Base-by-base conservation (phyloP, 768 basidiomycete species). In the Phaeotremella skinneri region DNA sequence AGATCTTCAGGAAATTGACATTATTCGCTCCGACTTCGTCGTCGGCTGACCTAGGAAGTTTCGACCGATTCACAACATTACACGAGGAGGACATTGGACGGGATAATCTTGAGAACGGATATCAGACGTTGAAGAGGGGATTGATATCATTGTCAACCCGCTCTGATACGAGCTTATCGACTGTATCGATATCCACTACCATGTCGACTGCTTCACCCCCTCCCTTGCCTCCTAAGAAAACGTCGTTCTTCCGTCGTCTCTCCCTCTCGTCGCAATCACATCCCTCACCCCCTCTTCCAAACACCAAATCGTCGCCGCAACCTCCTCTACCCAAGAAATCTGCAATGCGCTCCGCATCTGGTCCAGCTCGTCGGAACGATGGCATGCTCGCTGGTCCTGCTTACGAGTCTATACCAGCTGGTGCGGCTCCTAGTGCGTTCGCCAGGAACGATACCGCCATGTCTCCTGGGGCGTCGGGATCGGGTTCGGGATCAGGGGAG, bases 201-300 rank as follows among this genome's bases (percentile, higher is more conserved):
- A 45, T 45, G 43, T 45, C 43, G 21, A 45, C 43, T 7, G 23
- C 43, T 6, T 45, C 43, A 9, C 43, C 43, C 13, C 43, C 56
- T 4, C 45, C 42, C 17, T 21, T 32, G 17, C 58, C 41, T 2
- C 52, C 61, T 5, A 62, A 62, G 42, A 62, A 62, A 45, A 55
- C 61, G 30, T 55, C 56, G 16, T 62, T 62, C 52, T 62, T 62
- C 23, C 61, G 61, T 6, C 45, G 50, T 17, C 43, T 56, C 17
- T 62, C 61, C 5, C 11, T 62, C 11, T 62, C 61, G n/a, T 52
- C 54, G 1, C 61, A 62, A 41, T 34, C 41, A 17, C 56, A 62
- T 29, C 32, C 61, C 26, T 26, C 37, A 27, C 43, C 43, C 23
- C 43, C 43, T 9, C 25, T 34, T 3, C 43, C 43, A 14, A 14